These are phyloP conservation scores for Niveomyces coronatus DNA, from an alignment of 2,329 filamentous ascomycete genomes.

Conservation along the genomic window DNA sequence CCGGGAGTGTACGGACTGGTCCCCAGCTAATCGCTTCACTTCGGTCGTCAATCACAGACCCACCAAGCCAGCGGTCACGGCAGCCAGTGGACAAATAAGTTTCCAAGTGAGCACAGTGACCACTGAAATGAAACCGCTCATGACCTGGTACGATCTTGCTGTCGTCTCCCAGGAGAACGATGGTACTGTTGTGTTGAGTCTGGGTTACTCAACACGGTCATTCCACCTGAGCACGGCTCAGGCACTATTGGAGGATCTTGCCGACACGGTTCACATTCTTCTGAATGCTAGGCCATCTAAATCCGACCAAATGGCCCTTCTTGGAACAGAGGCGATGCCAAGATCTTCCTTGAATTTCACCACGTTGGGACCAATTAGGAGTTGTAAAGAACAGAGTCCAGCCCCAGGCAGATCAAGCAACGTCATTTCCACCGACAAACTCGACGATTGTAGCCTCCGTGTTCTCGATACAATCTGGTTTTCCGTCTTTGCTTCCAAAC, in stretches of 20 bases:
- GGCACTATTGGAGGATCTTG: slow-evolving; percentile 6
- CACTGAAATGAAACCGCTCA: slow-evolving; percentile 4
- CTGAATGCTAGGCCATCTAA: slow-evolving; percentile 1
- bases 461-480: slow-evolving; percentile 7
- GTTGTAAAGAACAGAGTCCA: not conserved
- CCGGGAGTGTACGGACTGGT: slow-evolving; percentile 7
- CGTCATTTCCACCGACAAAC: not conserved
- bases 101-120: slow-evolving; percentile 3
- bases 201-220: slow-evolving; percentile 4
- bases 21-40: slow-evolving; percentile 4
- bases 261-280: slow-evolving; percentile 1
- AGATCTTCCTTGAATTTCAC: not conserved
- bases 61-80: slow-evolving; percentile 1
- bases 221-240: slow-evolving; percentile 6
- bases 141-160: slow-evolving; percentile 8
- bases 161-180: slow-evolving; percentile 6
- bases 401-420: not conserved
- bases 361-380: not conserved
- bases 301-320: slow-evolving; percentile 1
- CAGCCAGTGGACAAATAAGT: not conserved
- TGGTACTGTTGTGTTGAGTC: not conserved
- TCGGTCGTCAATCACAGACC: slow-evolving; percentile 9
- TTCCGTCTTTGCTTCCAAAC: slow-evolving; percentile 3
- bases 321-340: slow-evolving; percentile 6
- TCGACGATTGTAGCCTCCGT: not conserved